phyloP scores from a whole-genome alignment of 148 eudicot genomes.

The Rhododendron ferrugineum region DNA sequence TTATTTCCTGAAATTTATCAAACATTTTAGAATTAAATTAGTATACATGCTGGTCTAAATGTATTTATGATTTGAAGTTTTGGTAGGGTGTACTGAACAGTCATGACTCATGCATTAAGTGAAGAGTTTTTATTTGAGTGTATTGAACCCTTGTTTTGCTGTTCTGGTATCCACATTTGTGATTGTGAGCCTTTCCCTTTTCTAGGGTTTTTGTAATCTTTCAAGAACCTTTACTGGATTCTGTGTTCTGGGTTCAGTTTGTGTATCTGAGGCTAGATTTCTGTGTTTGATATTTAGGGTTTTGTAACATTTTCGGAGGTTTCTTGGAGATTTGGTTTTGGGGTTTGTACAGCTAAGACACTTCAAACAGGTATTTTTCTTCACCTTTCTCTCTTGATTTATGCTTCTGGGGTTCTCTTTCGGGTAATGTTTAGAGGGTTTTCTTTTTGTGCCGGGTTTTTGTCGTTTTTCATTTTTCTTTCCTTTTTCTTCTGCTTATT shows the following conservation, averaged over 20 bases:
- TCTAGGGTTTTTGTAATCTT: not conserved
- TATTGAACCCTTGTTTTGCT: not conserved
- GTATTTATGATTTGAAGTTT: too few relatives aligned
- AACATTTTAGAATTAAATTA: too few relatives aligned
- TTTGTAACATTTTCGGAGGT: not conserved
- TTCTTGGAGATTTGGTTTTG: conserved; percentile 3
- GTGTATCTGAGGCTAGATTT: not conserved
- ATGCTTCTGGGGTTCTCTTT: not conserved
- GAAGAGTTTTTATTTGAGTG: not conserved
- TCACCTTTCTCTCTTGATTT: not conserved
- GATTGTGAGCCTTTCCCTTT: not conserved
- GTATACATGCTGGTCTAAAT: too few relatives aligned
- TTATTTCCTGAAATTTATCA: too few relatives aligned
- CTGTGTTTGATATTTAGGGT: conserved; percentile 8
- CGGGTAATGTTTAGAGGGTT: not conserved
- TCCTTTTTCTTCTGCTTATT: not conserved
- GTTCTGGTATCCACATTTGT: not conserved
- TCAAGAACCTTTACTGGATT: not conserved
- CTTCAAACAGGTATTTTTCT: not conserved
- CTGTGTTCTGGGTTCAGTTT: not conserved
- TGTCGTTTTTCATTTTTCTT: not conserved
- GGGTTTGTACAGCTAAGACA: not conserved
- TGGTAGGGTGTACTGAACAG: not conserved
- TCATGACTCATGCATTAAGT: not conserved
- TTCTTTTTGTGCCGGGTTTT: not conserved